These are phyloP conservation scores for Hypomyces perniciosus DNA, from an alignment of 2,329 filamentous ascomycete genomes.

Conservation along the genomic window DNA sequence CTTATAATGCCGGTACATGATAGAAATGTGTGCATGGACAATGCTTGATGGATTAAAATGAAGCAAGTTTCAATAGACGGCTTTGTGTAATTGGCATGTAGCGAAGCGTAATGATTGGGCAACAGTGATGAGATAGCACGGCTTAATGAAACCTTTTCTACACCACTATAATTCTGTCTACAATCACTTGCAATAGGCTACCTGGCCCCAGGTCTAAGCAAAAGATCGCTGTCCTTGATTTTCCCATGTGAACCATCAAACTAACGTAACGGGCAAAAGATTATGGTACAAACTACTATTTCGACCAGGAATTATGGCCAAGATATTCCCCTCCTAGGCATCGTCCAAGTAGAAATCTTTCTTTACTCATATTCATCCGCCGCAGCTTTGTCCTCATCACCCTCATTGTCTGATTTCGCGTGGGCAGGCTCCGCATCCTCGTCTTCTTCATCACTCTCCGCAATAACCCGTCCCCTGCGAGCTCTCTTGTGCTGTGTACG, in stretches of 20 bases:
- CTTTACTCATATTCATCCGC: conserved; percentile 16
- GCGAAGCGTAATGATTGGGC: background rate
- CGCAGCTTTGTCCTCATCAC: conserved; percentile 30
- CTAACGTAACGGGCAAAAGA: too few species aligned
- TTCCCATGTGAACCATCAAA: background rate
- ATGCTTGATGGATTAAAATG: background rate
- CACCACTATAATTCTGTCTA: background rate
- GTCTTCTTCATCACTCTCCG: conserved; percentile 50
- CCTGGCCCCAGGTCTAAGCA: background rate
- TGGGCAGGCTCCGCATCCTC: conserved; percentile 27
- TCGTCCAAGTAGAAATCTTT: background rate
- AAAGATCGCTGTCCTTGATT: background rate
- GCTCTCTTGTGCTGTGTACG: conserved; percentile 40
- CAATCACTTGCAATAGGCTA: background rate
- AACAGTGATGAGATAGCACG: background rate
- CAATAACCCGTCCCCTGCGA: conserved; percentile 44
- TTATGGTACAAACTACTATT: conserved; percentile 1
- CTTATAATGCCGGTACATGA: background rate
- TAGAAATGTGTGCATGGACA: background rate
- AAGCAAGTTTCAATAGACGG: background rate
- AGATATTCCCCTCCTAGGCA: too few species aligned
- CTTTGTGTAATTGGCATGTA: background rate
- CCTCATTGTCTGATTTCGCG: conserved; percentile 35
- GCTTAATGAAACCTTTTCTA: background rate
- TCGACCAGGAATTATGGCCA: background rate